A percentile compares a stretch with the other conserved stretches of the same genome.
phyloP scores from a whole-genome alignment of 1,284 basidiomycete species.

The Takashimella koratensis region DNA sequence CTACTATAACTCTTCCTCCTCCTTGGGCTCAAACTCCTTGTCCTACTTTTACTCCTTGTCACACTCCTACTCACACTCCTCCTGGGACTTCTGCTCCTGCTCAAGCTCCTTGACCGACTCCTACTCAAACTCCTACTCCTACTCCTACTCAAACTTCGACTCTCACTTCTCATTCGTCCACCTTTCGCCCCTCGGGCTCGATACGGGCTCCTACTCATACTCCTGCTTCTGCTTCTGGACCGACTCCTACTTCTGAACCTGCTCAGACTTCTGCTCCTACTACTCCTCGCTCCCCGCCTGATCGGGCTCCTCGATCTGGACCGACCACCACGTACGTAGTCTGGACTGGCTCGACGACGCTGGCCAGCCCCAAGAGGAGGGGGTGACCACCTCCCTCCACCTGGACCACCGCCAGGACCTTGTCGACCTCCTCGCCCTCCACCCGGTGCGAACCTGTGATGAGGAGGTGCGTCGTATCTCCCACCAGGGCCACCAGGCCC shows the following conservation, averaged over 20 bases:
- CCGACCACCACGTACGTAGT: constrained; percentile 17
- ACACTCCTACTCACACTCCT: not conserved
- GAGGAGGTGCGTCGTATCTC: not conserved
- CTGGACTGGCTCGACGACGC: constrained; percentile 12
- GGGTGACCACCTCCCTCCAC: constrained; percentile 7
- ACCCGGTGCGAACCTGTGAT: not conserved
- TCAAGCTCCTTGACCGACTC: not conserved
- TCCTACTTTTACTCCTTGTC: not conserved
- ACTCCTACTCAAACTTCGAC: constrained; percentile 2
- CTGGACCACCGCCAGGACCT: constrained; percentile 9
- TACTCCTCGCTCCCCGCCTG: constrained; percentile 2
- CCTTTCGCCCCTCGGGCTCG: no score
- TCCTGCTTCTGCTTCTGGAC: not conserved
- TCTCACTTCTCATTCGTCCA: not conserved
- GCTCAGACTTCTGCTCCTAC: not conserved
- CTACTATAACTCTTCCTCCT: not conserved
- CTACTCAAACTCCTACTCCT: not conserved
- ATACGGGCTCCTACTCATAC: not conserved
- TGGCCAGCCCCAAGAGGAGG: constrained; percentile 14
- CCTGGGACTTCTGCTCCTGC: constrained; percentile 1
- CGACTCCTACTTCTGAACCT: not conserved
- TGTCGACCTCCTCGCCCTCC: constrained; percentile 2
- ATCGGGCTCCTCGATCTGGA: constrained; percentile 6
- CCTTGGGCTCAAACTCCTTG: not conserved
- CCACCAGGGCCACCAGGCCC: not conserved